Evolutionary conservation across 345 rosid species (phyloP), one percentile per base, ranked within the genome.

Genomic region (Populus nigra): DNA sequence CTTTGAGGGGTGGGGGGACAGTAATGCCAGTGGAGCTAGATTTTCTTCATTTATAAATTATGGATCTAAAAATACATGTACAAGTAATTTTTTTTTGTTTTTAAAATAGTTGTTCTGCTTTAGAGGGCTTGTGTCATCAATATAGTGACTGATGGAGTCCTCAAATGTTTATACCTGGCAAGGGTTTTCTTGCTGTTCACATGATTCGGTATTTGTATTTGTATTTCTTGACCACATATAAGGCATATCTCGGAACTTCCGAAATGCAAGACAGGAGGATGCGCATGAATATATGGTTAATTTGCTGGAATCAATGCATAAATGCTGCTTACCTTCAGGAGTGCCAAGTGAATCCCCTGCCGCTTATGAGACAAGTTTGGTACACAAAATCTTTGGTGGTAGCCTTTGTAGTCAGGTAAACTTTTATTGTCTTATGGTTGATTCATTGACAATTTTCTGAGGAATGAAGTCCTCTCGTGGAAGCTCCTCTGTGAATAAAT

Each of bases 211-310:
- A 55, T 59, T 81, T 84, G 85, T 62, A 74, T 53, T 76, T 82
- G 85, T 62, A 74, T 53, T 76, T 82, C 91, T 84, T 87, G 79
- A 87, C 85, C 82, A 61, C 68, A 81, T 79, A 41, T 73, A 84
- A 96, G 99, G 98, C 89, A 88, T 93, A 80, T 96, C 99, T 76
- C 87, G 92, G 65, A 93, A 86, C 84, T 93, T 96, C 78, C 86
- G 94, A 77, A 93, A 80, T 71, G 85, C 88, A 36, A 84, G 98
- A 80, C 97, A 93, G 81, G 98, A 96, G 84, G 99, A 96, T 85
- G 99, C 99, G 7, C 99, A 96, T 49, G 99, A 96, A 39, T 93
- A 92, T 86, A 93, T 96, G 99, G 92, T 96, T 77, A 93, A 87
- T 86, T 81, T 96, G 82, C 88, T 96, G 68, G 99, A 96, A 79